phyloP scores from a whole-genome alignment of 2,329 filamentous ascomycete genomes.

The Ophiostoma himal-ulmi region DNA sequence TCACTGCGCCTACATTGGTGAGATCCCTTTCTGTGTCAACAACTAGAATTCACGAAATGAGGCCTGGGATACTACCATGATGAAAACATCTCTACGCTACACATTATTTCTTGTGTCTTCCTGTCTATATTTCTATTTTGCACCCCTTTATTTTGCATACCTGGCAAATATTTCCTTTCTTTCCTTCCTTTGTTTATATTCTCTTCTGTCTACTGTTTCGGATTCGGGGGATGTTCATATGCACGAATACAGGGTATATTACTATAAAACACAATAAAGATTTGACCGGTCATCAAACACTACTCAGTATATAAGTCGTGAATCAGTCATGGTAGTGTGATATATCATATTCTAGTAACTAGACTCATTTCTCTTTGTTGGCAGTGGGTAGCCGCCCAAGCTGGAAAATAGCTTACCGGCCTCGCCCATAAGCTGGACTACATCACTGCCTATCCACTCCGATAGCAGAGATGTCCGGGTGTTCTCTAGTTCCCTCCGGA shows the following conservation, averaged over 20 bases:
- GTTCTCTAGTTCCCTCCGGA: neutral
- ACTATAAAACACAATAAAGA: neutral
- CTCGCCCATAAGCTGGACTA: neutral
- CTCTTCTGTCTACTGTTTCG: neutral
- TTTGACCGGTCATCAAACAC: neutral
- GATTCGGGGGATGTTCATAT: neutral
- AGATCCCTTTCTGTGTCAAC: slow-evolving; percentile 28
- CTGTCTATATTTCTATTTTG: neutral
- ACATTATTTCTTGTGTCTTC: neutral
- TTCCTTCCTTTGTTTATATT: neutral
- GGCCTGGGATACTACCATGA: neutral
- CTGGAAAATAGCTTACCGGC: neutral
- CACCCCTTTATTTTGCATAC: neutral
- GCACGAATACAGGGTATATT: neutral
- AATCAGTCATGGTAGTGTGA: no score
- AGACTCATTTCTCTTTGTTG: neutral
- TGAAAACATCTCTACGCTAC: no score
- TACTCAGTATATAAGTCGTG: neutral
- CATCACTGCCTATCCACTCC: neutral
- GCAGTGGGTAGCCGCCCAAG: neutral
- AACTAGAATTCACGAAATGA: neutral
- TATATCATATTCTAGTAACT: neutral
- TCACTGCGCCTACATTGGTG: slow-evolving; percentile 29
- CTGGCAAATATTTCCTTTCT: neutral
- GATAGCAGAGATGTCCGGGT: neutral